Base-by-base conservation (phyloP, 805 yeast species). In the Yarrowia yakushimensis region DNA sequence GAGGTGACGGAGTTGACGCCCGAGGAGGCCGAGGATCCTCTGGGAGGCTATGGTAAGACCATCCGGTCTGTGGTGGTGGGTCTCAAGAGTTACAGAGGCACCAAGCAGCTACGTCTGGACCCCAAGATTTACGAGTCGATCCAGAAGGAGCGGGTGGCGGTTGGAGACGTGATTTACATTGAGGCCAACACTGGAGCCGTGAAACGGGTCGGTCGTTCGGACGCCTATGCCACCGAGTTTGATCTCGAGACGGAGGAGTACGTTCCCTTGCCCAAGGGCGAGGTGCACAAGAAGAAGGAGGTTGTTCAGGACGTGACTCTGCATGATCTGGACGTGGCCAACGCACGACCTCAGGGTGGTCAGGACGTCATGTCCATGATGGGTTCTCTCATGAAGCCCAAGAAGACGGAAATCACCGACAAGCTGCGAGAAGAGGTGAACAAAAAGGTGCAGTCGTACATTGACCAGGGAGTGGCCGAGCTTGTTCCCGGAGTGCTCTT, bases 171-270 rank as follows among this genome's bases (percentile, higher is more conserved):
- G 59, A 91, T 94, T 66, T 93, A 96, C 73, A 90, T 94, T 67
- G 99, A 94, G 77, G 89, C 97, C 64, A 93, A 96, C 71, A 93
- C 97, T 15, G 99, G 99, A 42, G 90, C 97, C 22, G 97, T 94
- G 41, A 93, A 93, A 72, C 82, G 98, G 71, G 96, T 94, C 25
- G 99, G 99, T 60, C 84, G 99, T 74, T 88, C 96, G n/a, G 98
- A 94, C 74, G 97, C 97, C 0, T 91, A 91, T 71, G 97, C 99
- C 23, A 91, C 99, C 10, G 99, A 94, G 77, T 94, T 92, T 70
- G 99, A 94, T 76, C 82, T 96, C 65, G 98, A 94, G 80, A 97
- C 98, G 27, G 97, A 96, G 77, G 98, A 94, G 77, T 94, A 94
- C 75, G 98, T 94, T 22, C 97, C 99, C 43, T 81, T 96, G 69